Evolutionary conservation across 78 protist genomes (phyloP), one percentile per base, ranked within the genome.

Genomic region (Polysphondylium violaceum): DNA sequence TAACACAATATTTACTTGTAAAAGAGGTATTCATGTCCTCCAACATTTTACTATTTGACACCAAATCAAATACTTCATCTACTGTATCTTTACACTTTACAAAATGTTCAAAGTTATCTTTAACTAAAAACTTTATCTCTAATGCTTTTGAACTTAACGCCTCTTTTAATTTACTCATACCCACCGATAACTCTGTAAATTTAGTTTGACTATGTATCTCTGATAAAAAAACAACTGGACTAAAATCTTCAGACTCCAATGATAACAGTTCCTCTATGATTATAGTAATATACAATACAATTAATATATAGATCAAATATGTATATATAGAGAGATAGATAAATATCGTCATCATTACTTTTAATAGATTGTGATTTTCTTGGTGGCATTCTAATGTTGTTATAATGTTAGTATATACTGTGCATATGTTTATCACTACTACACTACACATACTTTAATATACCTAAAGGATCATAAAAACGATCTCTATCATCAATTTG

Each of bases 61-160:
- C 67, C 23, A 79, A 64, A 55, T 44, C 38, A 33, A 67, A 79
- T 8, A 79, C 69, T 36, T 67, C 72, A 79, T 79, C 88, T 17
- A 79, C 88, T 14, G 88, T 79, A 67, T 79, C 88, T 79, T 79
- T 79, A 67, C 88, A 79, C 58, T 79, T 79, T 36, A 79, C 76
- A 79, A 79, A 79, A 55, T 79, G 88, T 40, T 79, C 88, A 56
- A 79, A 79, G 58, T 79, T 79, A 23, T 79, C 88, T 67, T 79
- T 67, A 16, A 79, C 88, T 2, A 79, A 41, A 21, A 21, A 31
- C 33, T 79, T 79, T 9, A 79, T 79, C 27, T 79, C 88, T 43
- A 47, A 14, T 23, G 73, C 88, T 27, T 79, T 79, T 33, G 88
- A 79, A 0, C 43, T 79, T 50, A 61, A 67, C 25, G 7, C 75